phyloP scores from a whole-genome alignment of 257 asterid genomes.

The Solanum virginianum region DNA sequence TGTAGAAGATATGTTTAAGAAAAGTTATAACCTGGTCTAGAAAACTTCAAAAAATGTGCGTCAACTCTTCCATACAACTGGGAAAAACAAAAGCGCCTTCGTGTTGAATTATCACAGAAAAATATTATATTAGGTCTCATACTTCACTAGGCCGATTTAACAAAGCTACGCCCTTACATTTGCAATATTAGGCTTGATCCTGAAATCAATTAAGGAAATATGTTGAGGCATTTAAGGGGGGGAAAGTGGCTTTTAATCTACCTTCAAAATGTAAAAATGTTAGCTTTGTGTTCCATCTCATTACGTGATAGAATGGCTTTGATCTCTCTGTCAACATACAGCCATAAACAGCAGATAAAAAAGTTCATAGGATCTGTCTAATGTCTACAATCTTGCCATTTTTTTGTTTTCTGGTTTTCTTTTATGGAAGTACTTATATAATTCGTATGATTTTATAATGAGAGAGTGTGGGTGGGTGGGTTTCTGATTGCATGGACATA shows the following conservation, averaged over 20 bases:
- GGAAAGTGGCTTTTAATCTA: background rate
- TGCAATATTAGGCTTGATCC: background rate
- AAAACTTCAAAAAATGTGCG: background rate
- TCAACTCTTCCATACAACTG: background rate
- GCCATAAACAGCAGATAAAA: background rate
- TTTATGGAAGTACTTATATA: background rate
- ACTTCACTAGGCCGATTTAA: background rate
- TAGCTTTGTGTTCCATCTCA: background rate
- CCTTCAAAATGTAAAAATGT: background rate
- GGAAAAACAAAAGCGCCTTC: background rate
- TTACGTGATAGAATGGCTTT: background rate
- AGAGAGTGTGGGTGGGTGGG: background rate
- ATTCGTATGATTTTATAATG: background rate
- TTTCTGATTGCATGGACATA: background rate
- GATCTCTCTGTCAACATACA: background rate
- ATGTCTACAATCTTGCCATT: background rate
- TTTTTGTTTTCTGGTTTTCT: background rate
- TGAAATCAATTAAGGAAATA: background rate
- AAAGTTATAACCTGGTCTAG: background rate
- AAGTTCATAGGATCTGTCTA: background rate
- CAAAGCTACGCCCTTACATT: background rate
- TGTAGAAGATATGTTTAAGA: constrained; percentile 19
- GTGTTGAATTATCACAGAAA: background rate
- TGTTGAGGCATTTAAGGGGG: background rate
- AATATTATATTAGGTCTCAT: background rate